These are phyloP conservation scores for Mucuna pruriens DNA, from an alignment of 306 rosid genomes.

Conservation along the genomic window DNA sequence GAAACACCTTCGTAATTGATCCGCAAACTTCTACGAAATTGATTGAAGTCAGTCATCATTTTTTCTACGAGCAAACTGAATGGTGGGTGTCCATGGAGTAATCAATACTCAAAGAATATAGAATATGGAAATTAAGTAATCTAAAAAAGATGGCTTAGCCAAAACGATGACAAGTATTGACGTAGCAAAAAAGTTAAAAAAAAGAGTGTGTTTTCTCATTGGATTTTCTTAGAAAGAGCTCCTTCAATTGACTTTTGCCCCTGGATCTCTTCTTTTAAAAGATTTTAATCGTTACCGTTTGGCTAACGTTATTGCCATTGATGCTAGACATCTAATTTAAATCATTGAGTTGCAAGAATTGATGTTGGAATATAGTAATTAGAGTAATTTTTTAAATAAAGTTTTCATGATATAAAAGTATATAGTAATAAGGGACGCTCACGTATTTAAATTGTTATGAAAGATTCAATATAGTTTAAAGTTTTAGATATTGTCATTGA, in stretches of 20 bases:
- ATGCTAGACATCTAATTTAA: neutral
- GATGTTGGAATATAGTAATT: conserved; percentile 17
- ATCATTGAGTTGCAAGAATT: conserved; percentile 19
- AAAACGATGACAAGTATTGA: conserved; percentile 6
- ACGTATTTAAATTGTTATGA: neutral
- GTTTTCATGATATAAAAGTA: neutral
- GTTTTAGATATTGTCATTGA: neutral
- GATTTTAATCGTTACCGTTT: conserved; percentile 11
- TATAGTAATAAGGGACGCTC: neutral
- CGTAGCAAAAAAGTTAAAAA: conserved; percentile 3
- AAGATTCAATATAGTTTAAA: neutral
- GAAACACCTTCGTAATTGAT: conserved; percentile 25
- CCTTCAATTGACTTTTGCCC: conserved; percentile 38
- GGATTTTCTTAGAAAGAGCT: conserved; percentile 10
- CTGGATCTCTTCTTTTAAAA: conserved; percentile 5
- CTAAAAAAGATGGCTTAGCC: neutral
- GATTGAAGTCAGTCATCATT: conserved; percentile 3
- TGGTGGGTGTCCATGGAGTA: conserved; percentile 39
- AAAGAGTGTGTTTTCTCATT: neutral
- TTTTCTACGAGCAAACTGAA: conserved; percentile 16
- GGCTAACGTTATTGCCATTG: conserved; percentile 19
- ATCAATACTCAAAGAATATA: conserved; percentile 47
- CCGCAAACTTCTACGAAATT: conserved; percentile 35
- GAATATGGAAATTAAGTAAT: conserved; percentile 26
- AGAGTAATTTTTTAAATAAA: neutral